Conservation (phyloP, 202 grass and related monocot species). For the Elaeis oleifera region DNA sequence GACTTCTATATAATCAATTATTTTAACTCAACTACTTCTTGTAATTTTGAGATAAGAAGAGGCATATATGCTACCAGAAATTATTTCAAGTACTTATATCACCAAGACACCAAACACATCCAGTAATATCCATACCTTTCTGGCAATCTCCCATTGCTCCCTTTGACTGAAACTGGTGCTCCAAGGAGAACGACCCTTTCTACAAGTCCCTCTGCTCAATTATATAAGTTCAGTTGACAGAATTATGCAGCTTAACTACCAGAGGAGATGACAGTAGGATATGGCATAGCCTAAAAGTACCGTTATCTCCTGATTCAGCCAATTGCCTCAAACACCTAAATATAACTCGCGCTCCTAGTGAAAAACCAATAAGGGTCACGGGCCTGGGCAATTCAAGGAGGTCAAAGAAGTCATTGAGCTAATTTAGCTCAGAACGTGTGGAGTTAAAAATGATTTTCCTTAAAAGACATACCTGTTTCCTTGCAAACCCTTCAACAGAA, state of each 20-base stretch:
- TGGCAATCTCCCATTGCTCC: constrained; percentile 67
- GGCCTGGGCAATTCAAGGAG: constrained; percentile 40
- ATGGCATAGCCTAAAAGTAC: constrained; percentile 29
- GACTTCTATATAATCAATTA: no score
- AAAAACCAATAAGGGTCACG: constrained; percentile 88
- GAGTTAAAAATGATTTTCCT: neutral
- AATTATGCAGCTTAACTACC: neutral
- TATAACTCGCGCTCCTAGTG: constrained; percentile 83
- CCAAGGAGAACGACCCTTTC: constrained; percentile 92
- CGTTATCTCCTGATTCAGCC: constrained; percentile 62
- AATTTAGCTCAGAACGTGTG: no score
- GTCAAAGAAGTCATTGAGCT: constrained; percentile 12
- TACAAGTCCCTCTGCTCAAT: constrained; percentile 64
- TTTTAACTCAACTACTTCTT: no score
- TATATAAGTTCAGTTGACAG: constrained; percentile 15
- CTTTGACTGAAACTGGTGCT: constrained; percentile 76
- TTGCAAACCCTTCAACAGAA: constrained; percentile 77
- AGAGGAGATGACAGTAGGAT: neutral
- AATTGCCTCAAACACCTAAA: constrained; percentile 90
- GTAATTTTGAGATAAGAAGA: no score
- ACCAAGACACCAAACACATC: no score
- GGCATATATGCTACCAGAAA: no score
- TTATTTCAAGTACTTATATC: no score
- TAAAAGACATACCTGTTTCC: constrained; percentile 68
- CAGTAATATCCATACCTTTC: constrained; percentile 41